A percentile compares a stretch with the other conserved stretches of the same genome.
Evolutionary conservation across 305 asterid species (phyloP).

Genomic region (Fraxinus albicans): DNA sequence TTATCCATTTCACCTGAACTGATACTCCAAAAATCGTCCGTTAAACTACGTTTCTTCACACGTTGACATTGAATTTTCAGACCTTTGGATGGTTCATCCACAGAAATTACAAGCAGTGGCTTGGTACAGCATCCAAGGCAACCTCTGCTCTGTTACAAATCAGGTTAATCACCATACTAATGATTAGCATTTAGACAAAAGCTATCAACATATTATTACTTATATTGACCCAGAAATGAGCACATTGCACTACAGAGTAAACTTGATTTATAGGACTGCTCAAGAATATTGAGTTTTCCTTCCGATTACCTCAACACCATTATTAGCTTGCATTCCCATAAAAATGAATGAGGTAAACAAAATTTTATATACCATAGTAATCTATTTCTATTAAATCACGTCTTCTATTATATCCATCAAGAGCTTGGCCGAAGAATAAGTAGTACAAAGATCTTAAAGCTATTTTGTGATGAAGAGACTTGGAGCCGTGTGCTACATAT

Average conservation of each 20-base stretch:
- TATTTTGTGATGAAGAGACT: not conserved
- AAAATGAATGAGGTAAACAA: not conserved
- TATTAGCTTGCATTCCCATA: not conserved
- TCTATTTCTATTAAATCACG: not conserved
- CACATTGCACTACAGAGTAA: conserved; percentile 1
- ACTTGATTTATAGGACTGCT: not conserved
- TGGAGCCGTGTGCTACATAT: not conserved
- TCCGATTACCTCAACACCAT: not conserved
- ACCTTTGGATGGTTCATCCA: conserved; percentile 69
- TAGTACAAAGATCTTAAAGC: not conserved
- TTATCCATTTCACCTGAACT: conserved; percentile 77
- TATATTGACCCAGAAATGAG: not conserved
- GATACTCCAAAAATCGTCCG: conserved; percentile 78
- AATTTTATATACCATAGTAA: not conserved
- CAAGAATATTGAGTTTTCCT: conserved; percentile 2
- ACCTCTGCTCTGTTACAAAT: conserved; percentile 96
- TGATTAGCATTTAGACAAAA: conserved; percentile 38
- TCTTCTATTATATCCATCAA: not conserved
- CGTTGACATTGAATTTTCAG: conserved; percentile 61
- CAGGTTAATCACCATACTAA: conserved; percentile 58
- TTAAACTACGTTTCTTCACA: conserved; percentile 49
- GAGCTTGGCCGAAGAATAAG: not conserved
- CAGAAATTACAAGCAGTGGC: conserved; percentile 64
- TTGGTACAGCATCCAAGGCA: conserved; percentile 86
- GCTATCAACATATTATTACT: conserved; percentile 1